Conservation (phyloP, 116 monocot species). For the Posidonia oceanica region DNA sequence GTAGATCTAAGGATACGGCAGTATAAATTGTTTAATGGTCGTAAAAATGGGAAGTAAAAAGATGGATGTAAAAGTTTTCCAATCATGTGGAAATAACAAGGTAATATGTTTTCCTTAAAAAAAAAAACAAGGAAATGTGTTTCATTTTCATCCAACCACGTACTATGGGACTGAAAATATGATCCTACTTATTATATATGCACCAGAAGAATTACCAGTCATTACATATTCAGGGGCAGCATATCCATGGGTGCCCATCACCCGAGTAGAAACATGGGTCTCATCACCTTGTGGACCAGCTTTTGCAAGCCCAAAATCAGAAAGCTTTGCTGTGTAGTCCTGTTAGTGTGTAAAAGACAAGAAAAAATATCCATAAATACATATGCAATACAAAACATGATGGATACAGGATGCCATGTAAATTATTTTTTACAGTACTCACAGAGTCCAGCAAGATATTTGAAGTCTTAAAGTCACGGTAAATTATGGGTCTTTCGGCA, state of each 20-base stretch:
- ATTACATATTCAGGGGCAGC: conserved; percentile 82
- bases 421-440: conserved; percentile 4
- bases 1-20: no score
- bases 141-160: no score
- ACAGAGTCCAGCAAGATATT: conserved; percentile 89
- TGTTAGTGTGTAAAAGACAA: conserved; percentile 3
- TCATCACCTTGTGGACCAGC: conserved; percentile 91
- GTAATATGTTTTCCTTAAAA: no score
- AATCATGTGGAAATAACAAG: no score
- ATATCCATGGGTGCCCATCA: conserved; percentile 96
- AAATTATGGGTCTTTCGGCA: conserved; percentile 81
- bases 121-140: no score
- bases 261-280: conserved; percentile 87
- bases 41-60: no score
- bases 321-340: conserved; percentile 91
- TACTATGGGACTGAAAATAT: neutral
- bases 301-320: conserved; percentile 95
- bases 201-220: conserved; percentile 25
- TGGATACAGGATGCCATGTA: neutral
- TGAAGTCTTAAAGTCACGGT: conserved; percentile 95
- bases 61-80: no score
- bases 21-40: no score
- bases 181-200: neutral
- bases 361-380: neutral
- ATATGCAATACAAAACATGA: neutral